phyloP scores from a whole-genome alignment of 1,284 basidiomycete species.

The Leccinum angustisporum region DNA sequence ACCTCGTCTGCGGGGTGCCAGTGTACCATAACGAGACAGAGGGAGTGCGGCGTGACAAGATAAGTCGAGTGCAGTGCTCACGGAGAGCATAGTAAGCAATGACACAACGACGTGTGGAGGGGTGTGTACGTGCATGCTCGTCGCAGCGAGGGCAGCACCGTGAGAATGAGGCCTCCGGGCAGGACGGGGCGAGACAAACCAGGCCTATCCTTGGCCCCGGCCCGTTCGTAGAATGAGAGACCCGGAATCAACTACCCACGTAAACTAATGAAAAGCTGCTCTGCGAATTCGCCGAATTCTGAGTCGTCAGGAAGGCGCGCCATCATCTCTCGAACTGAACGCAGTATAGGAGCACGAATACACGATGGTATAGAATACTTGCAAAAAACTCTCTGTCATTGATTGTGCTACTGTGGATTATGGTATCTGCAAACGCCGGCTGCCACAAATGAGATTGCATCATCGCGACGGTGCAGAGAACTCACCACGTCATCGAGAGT shows the following conservation, averaged over 20 bases:
- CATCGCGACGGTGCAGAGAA: background rate
- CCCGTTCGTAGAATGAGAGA: no score
- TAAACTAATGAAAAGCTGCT: slow-evolving; percentile 48
- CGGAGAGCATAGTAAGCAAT: no score
- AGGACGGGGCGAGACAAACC: no score
- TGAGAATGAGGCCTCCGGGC: no score
- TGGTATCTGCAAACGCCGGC: slow-evolving; percentile 52
- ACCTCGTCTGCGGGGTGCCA: no score
- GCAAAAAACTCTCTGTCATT: slow-evolving; percentile 60
- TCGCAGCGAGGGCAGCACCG: no score
- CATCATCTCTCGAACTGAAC: slow-evolving; percentile 63
- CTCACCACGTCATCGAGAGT: slow-evolving; percentile 24
- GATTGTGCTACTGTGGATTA: slow-evolving; percentile 46
- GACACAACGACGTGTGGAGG: no score
- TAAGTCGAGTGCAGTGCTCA: no score
- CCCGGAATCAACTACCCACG: slow-evolving; percentile 38
- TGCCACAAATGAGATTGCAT: slow-evolving; percentile 21
- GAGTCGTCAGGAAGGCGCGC: slow-evolving; percentile 42
- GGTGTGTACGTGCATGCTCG: no score
- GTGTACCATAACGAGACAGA: no score
- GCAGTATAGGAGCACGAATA: slow-evolving; percentile 1
- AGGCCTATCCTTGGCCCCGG: no score
- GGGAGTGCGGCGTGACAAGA: no score
- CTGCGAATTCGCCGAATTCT: slow-evolving; percentile 38
- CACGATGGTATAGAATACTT: slow-evolving; percentile 17